Percentiles rank a stretch among this genome's conserved stretches.
Evolutionary conservation across 805 yeast genomes (phyloP).

Genomic region (Suhomyces kilbournensis): DNA sequence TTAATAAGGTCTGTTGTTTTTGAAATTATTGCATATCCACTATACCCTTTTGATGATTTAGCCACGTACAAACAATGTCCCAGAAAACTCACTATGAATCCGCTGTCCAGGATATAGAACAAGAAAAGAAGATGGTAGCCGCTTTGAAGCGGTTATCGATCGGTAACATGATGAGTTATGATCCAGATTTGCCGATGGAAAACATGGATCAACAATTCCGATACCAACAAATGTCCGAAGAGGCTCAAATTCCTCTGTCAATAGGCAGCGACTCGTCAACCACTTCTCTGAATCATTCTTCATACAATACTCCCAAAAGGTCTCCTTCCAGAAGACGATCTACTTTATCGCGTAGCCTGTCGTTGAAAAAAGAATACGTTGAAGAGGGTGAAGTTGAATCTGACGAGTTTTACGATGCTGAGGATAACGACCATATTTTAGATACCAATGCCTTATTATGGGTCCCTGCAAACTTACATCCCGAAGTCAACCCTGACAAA

Average conservation of each 20-base stretch:
- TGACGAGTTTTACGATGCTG: conserved; percentile 18
- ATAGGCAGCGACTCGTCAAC: conserved; percentile 1
- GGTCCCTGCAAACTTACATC: conserved; percentile 96
- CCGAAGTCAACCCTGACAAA: conserved; percentile 91
- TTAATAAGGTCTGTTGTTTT: not conserved
- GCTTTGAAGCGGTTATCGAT: conserved; percentile 72
- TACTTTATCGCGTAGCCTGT: conserved; percentile 4
- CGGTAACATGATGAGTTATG: conserved; percentile 57
- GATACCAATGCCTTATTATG: conserved; percentile 57
- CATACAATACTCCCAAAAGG: not conserved
- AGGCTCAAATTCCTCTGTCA: not conserved
- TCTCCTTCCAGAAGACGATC: conserved; percentile 7
- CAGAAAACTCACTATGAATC: conserved; percentile 26
- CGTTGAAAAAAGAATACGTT: conserved; percentile 3
- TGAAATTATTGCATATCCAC: not conserved
- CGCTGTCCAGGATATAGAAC: conserved; percentile 76
- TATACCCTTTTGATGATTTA: conserved; percentile 1
- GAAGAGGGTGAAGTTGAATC: conserved; percentile 6
- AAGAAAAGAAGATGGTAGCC: conserved; percentile 69
- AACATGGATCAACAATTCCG: conserved; percentile 28
- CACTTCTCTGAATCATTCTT: not conserved
- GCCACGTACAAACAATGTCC: not conserved
- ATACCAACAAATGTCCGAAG: conserved; percentile 13
- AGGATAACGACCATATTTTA: conserved; percentile 16
- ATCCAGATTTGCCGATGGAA: conserved; percentile 66